phyloP scores from a whole-genome alignment of 208 protist genomes.

The Wallacemonas sp. region DNA sequence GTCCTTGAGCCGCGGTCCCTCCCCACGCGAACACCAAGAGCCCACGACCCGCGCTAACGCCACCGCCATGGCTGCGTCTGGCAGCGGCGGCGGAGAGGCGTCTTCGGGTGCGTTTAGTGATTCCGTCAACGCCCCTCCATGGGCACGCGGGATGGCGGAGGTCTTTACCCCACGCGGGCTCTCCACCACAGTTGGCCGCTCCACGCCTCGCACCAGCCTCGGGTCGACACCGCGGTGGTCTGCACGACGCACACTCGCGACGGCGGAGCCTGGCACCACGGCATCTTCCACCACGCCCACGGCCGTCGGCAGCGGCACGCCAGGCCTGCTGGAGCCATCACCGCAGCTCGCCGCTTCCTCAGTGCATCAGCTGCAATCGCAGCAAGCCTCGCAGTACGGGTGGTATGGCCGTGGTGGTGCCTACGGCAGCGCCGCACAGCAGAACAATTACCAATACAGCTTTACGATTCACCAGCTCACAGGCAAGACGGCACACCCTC shows the following conservation, averaged over 20 bases:
- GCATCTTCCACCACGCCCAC: constrained; percentile 22
- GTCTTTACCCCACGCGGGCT: constrained; percentile 76
- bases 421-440: constrained; percentile 11
- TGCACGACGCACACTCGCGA: neutral
- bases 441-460: constrained; percentile 29
- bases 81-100: neutral
- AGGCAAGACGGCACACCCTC: constrained; percentile 49
- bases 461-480: constrained; percentile 77
- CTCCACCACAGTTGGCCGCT: constrained; percentile 36
- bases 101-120: neutral
- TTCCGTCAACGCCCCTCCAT: constrained; percentile 26
- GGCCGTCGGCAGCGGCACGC: neutral
- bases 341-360: neutral
- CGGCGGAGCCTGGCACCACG: constrained; percentile 18
- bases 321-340: neutral
- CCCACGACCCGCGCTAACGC: neutral
- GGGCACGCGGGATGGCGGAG: constrained; percentile 48
- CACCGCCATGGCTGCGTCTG: neutral
- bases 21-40: neutral
- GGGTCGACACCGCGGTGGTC: neutral
- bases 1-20: neutral
- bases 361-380: neutral
- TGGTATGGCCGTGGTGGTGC: neutral
- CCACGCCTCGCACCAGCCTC: constrained; percentile 28
- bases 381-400: neutral